phyloP scores from a whole-genome alignment of 768 basidiomycete genomes.

The Leccinum ochraceum region DNA sequence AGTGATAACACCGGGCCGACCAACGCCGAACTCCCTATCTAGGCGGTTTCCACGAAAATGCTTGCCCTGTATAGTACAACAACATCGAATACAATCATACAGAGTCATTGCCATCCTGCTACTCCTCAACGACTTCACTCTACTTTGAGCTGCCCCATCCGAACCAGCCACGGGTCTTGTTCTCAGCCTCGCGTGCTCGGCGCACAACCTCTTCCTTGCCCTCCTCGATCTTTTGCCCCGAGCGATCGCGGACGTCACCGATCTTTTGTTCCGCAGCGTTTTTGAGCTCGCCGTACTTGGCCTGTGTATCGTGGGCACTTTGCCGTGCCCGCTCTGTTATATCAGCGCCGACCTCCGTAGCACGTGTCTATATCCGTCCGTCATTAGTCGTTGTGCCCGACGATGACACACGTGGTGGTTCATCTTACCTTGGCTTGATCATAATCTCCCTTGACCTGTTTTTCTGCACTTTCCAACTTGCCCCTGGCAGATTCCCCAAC shows the following conservation, averaged over 20 bases:
- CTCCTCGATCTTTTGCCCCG: slow-evolving; percentile 32
- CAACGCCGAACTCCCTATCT: background rate
- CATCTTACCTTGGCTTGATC: slow-evolving; percentile 37
- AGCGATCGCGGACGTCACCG: slow-evolving; percentile 23
- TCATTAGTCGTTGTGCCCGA: background rate
- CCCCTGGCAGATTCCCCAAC: slow-evolving; percentile 33
- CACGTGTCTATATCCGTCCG: slow-evolving; percentile 1
- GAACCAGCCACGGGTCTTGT: slow-evolving; percentile 38
- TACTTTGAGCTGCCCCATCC: slow-evolving; percentile 39
- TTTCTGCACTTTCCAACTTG: slow-evolving; percentile 28
- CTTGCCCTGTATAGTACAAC: background rate
- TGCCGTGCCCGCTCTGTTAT: slow-evolving; percentile 28
- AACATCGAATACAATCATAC: background rate
- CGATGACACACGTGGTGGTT: background rate
- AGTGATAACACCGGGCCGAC: slow-evolving; percentile 2
- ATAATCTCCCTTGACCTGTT: slow-evolving; percentile 36
- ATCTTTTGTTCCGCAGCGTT: slow-evolving; percentile 27
- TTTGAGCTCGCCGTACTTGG: slow-evolving; percentile 27
- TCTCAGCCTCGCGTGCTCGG: slow-evolving; percentile 26
- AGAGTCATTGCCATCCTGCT: background rate
- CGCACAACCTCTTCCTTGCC: slow-evolving; percentile 29
- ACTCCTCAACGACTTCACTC: background rate
- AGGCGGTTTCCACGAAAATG: slow-evolving; percentile 2
- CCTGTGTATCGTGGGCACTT: slow-evolving; percentile 27
- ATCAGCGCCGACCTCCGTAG: slow-evolving; percentile 27